Evolutionary conservation across 2,329 filamentous ascomycete genomes (phyloP), one percentile per base, ranked within the genome.

Genomic region (Exophiala phaeomuriformis): DNA sequence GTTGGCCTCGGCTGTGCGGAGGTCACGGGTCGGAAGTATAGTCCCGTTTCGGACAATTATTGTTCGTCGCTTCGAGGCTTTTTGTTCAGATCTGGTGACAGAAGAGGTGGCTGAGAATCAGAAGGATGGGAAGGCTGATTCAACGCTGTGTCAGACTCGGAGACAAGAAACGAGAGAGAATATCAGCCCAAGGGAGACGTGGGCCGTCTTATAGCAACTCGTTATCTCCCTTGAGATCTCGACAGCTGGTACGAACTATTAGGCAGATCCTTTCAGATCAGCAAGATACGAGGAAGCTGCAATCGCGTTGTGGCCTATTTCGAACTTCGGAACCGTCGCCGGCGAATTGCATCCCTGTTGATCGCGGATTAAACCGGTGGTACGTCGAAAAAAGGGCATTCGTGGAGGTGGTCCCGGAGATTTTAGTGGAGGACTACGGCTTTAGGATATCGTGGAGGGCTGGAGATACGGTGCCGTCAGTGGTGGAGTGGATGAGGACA

Each of bases 351-450:
- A 55, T 52, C 48, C 37, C 31, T 44, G 52, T n/a, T 46, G 32
- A 51, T 45, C 43, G 30, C 56, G 56, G 56, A 55, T 50, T 28
- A 58, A 58, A 53, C 50, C 56, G 56, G 56, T 53, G 33, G 33
- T 35, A 6, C 5, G 49, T 31, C 35, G 4, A 12, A 33, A 27
- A 47, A 19, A 37, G 33, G 19, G 35, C 12, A 43, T 41, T 29
- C 42, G 40, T 36, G 46, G 52, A 43, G 29, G 32, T 47, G 39
- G 43, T 52, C 55, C 19, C 48, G 52, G 47, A 35, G 32, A 43
- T 10, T 43, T 33, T 10, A 49, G 32, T 41, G 39, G 39, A 28
- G 7, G 28, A 39, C 36, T 28, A 41, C 28, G 5, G 12, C 6
- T 27, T 41, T 41, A 27, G 12, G 12, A 41, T 30, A 53, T 43